Percentiles rank a stretch among this genome's conserved stretches.
Evolutionary conservation across 1,284 basidiomycete genomes (phyloP).

Genomic region (Phlebopus sp.): DNA sequence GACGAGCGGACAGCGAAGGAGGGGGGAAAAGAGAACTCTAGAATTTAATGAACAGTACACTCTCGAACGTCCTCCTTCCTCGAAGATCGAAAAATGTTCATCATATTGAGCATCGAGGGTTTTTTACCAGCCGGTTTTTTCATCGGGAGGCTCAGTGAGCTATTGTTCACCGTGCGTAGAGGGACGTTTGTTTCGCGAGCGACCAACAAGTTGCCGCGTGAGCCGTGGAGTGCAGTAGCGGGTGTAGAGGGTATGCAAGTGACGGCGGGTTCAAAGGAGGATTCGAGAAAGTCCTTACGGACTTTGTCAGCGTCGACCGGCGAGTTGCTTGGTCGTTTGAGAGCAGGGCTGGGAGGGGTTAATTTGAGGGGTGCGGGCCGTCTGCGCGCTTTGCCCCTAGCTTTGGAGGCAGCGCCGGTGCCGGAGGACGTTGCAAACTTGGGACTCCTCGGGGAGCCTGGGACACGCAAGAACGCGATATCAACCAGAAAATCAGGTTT

Average conservation of each 20-base stretch:
- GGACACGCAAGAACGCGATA: conserved; percentile 32
- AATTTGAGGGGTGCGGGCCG: conserved; percentile 47
- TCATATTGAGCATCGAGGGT: conserved; percentile 26
- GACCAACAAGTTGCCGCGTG: not conserved
- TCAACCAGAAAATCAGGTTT: conserved; percentile 42
- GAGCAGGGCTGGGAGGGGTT: conserved; percentile 21
- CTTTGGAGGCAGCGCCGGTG: not conserved
- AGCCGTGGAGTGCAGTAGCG: not conserved
- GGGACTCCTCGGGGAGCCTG: conserved; percentile 15
- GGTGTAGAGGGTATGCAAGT: conserved; percentile 7
- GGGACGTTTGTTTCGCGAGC: conserved; percentile 10
- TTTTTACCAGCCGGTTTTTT: conserved; percentile 20
- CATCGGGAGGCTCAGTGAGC: conserved; percentile 8
- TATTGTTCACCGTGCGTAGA: conserved; percentile 5
- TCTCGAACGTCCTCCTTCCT: conserved; percentile 16
- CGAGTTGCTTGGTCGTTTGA: conserved; percentile 22
- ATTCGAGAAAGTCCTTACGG: conserved; percentile 25
- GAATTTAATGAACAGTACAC: conserved; percentile 1
- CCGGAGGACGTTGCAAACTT: not conserved
- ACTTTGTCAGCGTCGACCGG: conserved; percentile 22
- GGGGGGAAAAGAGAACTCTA: not conserved
- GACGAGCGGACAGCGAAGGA: not conserved
- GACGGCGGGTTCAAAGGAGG: conserved; percentile 22
- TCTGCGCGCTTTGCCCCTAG: conserved; percentile 35
- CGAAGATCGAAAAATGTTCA: conserved; percentile 23